Conservation (phyloP, 805 yeast genomes). For the Wickerhamiella spandovensis region DNA sequence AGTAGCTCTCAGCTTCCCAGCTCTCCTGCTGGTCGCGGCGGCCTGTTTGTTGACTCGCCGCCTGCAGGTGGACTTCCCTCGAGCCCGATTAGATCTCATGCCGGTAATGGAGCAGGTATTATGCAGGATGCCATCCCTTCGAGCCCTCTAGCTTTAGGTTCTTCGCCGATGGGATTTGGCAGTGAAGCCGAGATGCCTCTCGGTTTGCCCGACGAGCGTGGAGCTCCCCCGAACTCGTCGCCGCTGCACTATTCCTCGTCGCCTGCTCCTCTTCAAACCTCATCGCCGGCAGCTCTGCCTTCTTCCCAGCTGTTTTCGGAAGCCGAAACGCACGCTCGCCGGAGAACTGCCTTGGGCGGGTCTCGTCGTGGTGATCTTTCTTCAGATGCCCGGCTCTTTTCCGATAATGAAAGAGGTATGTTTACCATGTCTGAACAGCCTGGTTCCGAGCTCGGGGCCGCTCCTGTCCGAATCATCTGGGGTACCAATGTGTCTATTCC, state of each 20-base stretch:
- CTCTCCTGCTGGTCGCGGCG: neutral
- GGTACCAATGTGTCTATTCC: constrained; percentile 93
- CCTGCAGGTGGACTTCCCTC: constrained; percentile 4
- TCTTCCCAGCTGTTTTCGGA: constrained; percentile 5
- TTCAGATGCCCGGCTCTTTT: constrained; percentile 1
- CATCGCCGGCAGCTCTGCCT: constrained; percentile 1
- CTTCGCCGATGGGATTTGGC: neutral
- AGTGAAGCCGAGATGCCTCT: neutral
- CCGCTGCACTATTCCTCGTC: constrained; percentile 15
- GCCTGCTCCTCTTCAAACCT: constrained; percentile 5
- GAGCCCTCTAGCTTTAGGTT: constrained; percentile 4
- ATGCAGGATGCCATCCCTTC: neutral
- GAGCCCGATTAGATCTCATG: constrained; percentile 6
- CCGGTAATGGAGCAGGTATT: neutral
- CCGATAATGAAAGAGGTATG: neutral
- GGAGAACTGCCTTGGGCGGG: neutral
- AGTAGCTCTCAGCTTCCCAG: neutral
- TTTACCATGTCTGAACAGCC: neutral
- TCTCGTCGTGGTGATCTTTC: constrained; percentile 14
- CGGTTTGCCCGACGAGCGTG: neutral
- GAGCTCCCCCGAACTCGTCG: constrained; percentile 9
- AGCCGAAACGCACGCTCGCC: neutral
- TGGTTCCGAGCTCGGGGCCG: constrained; percentile 27
- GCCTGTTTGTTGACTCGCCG: neutral
- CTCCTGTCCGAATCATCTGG: constrained; percentile 89